Base-by-base conservation (phyloP, 1,139 yeast genomes). In the Candida buenavistaensis region DNA sequence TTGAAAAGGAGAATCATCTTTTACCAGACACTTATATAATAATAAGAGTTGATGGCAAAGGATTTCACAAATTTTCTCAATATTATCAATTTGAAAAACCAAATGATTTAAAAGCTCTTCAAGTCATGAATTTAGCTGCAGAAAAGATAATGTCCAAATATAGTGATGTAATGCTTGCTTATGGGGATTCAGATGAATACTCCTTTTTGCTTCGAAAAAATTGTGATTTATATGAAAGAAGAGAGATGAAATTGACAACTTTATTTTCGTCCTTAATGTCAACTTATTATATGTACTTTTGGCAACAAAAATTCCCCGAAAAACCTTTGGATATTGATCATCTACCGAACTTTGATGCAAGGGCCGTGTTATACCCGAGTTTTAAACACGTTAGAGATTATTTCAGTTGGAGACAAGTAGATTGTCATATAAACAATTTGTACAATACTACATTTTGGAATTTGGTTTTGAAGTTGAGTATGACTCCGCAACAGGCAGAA, bases 181-280 rank as follows among this genome's bases (percentile, higher is more conserved):
- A 84, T 54, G 99, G 99, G 0, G 97, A 92, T 51, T 83, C 95
- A 22, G 99, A 92, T 57, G 99, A 92, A 61, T 92, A 85, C 56
- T 84, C 94, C 14, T 90, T 90, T 57, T 72, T 90, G 6, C 59
- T 92, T 34, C 64, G 80, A 22, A 75, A 70, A 36, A 69, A 68
- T 27, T 80, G 95, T 32, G 64, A 65, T 2, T 55, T 92, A 38
- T 90, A 83, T 52, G 96, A 89, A 45, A 66, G 97, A 46, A 65
- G 98, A 38, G 92, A 84, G 42, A 59, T 74, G 66, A 92, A 92
- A 54, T 62, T 92, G 30, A 78, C 85, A 1, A 78, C 95, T 3
- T 78, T 95, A 1, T 81, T 92, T 59, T 88, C 88, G 5, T 82
- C 95, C 25, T 70, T 86, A 14, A 88, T 89, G 55, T 83, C 95